These are phyloP conservation scores for Conidiobolus incongruus DNA, from an alignment of 371 early-diverging fungal species.

Conservation along the genomic window DNA sequence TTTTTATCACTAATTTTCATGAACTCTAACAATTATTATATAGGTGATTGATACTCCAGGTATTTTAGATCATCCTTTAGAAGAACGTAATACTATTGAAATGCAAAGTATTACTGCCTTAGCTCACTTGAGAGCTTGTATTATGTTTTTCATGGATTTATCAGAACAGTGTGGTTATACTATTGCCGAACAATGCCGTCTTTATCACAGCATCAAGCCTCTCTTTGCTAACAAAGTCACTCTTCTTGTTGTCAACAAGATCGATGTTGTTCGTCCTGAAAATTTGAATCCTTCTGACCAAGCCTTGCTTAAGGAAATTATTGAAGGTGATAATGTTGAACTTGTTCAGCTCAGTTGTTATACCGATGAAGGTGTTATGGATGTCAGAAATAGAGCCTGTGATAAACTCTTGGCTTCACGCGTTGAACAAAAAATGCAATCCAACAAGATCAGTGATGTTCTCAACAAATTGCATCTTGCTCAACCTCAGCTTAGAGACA, in stretches of 20 bases:
- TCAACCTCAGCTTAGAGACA: conserved; percentile 67
- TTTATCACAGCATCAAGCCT: conserved; percentile 95
- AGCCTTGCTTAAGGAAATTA: conserved; percentile 46
- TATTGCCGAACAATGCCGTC: conserved; percentile 75
- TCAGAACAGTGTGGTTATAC: conserved; percentile 99
- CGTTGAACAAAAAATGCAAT: conserved; percentile 88
- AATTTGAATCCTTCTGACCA: conserved; percentile 55
- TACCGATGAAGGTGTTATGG: conserved; percentile 91
- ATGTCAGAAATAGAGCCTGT: conserved; percentile 81
- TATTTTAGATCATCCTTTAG: conserved; percentile 98
- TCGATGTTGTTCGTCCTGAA: conserved; percentile 72
- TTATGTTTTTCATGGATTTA: conserved; percentile 98
- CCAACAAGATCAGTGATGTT: conserved; percentile 73
- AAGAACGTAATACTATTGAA: conserved; percentile 99
- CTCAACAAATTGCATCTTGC: conserved; percentile 90
- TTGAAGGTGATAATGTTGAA: conserved; percentile 40
- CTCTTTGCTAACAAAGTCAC: conserved; percentile 97
- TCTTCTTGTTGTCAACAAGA: conserved; percentile 93
- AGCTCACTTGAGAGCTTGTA: conserved; percentile 95
- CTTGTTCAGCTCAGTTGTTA: conserved; percentile 71
- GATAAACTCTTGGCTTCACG: conserved; percentile 79
- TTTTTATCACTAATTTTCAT: not conserved
- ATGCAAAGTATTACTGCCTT: conserved; percentile 99
- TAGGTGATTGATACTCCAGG: conserved; percentile 99
- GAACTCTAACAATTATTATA: not conserved